Conservation (phyloP, 2,329 filamentous ascomycete genomes). For the Cladosporium sp. region DNA sequence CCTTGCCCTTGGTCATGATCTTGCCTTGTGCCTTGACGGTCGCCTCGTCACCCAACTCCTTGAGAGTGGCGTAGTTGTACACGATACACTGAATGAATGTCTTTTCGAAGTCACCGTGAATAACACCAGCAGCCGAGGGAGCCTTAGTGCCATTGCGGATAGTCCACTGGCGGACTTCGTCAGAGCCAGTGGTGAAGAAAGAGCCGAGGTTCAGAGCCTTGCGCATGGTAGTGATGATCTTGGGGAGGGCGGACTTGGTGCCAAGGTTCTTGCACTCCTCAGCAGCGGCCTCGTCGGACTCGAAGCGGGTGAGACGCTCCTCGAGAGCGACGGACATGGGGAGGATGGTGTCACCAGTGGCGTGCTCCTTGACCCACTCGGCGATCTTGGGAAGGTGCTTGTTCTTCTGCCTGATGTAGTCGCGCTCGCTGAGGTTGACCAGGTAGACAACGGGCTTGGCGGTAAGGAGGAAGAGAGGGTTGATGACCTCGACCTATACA, state of each 20-base stretch:
- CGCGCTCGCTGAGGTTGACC: constrained; percentile 93
- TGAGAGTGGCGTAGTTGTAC: constrained; percentile 77
- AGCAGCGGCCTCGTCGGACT: constrained; percentile 65
- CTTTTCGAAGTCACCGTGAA: constrained; percentile 98
- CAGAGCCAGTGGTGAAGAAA: constrained; percentile 94
- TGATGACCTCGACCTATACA: constrained; percentile 86
- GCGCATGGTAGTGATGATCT: constrained; percentile 89
- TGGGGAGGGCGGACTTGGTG: constrained; percentile 82
- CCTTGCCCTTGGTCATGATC: constrained; percentile 97
- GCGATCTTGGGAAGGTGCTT: constrained; percentile 92
- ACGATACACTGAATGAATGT: constrained; percentile 96
- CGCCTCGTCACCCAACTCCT: constrained; percentile 82
- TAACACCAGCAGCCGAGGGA: constrained; percentile 95
- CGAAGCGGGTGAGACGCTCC: constrained; percentile 78
- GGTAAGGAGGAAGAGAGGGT: constrained; percentile 87
- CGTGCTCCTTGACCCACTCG: constrained; percentile 91
- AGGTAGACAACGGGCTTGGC: constrained; percentile 97
- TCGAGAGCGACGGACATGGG: constrained; percentile 90
- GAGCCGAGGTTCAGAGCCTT: constrained; percentile 82
- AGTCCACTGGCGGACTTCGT: constrained; percentile 98
- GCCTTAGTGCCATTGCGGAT: constrained; percentile 94
- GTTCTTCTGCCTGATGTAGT: constrained; percentile 99
- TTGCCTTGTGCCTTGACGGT: constrained; percentile 91
- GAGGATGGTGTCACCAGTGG: constrained; percentile 80
- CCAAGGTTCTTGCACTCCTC: constrained; percentile 87